Percentiles rank a stretch among this genome's conserved stretches.
These are phyloP conservation scores for Aspergillus unguis DNA, from an alignment of 2,329 filamentous ascomycete species.

Conservation along the genomic window DNA sequence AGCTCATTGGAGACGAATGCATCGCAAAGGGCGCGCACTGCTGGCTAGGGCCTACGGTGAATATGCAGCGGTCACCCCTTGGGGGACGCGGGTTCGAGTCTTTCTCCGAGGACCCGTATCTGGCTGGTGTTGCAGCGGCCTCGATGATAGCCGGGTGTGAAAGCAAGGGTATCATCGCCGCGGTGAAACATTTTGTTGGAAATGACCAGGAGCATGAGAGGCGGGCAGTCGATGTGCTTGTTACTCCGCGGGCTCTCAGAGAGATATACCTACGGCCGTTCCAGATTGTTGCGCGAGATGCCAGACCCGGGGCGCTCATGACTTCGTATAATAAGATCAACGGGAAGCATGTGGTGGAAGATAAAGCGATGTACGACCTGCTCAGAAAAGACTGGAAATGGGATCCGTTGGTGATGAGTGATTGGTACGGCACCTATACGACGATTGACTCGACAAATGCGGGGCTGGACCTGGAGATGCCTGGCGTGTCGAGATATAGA, in stretches of 20 bases:
- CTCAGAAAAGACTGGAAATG: constrained; percentile 45
- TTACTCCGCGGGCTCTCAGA: constrained; percentile 54
- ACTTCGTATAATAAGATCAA: constrained; percentile 58
- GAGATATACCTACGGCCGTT: constrained; percentile 66
- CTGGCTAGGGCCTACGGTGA: constrained; percentile 72
- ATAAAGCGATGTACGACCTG: constrained; percentile 36
- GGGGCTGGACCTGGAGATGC: constrained; percentile 46
- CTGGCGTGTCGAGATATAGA: constrained; percentile 39
- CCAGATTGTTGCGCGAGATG: constrained; percentile 56
- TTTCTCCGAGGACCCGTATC: constrained; percentile 74
- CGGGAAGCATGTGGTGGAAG: constrained; percentile 46
- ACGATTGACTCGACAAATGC: constrained; percentile 40
- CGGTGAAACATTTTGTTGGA: constrained; percentile 63
- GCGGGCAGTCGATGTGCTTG: constrained; percentile 39
- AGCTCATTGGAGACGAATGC: constrained; percentile 66
- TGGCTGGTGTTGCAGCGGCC: constrained; percentile 60
- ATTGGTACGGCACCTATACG: constrained; percentile 45
- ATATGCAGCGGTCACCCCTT: constrained; percentile 75
- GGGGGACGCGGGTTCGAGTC: constrained; percentile 83
- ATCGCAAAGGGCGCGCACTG: constrained; percentile 71
- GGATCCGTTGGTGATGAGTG: constrained; percentile 45
- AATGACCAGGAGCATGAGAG: constrained; percentile 47
- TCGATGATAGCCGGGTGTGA: constrained; percentile 71
- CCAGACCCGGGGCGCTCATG: constrained; percentile 57
- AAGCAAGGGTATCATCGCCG: constrained; percentile 71